Percentiles rank a stretch among this genome's conserved stretches.
phyloP scores from a whole-genome alignment of 371 early-diverging fungal species.

The Circinella minor region DNA sequence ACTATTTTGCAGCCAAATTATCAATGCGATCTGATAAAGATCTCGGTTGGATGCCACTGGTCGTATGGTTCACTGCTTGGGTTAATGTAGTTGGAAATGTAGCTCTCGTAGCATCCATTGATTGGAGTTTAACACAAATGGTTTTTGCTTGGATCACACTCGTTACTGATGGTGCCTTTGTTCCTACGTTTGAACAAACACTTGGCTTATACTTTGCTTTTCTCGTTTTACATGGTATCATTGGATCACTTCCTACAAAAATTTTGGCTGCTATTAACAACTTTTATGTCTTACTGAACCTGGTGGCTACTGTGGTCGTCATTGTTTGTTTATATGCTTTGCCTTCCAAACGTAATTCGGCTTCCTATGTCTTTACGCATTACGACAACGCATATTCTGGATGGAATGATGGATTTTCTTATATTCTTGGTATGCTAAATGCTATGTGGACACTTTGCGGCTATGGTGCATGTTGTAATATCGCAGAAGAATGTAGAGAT shows the following conservation, averaged over 20 bases:
- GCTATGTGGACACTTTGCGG: constrained; percentile 45
- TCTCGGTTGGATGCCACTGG: constrained; percentile 13
- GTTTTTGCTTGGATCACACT: constrained; percentile 16
- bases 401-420: constrained; percentile 18
- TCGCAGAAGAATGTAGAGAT: constrained; percentile 65
- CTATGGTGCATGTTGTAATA: constrained; percentile 66
- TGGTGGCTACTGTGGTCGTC: constrained; percentile 18
- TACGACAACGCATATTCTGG: constrained; percentile 18
- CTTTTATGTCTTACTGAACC: constrained; percentile 18
- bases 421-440: constrained; percentile 21
- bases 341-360: constrained; percentile 16
- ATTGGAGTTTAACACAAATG: constrained; percentile 17
- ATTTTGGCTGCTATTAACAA: constrained; percentile 18
- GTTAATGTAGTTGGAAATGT: constrained; percentile 22
- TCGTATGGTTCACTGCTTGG: constrained; percentile 23
- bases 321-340: constrained; percentile 19
- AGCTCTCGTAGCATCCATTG: constrained; percentile 24
- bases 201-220: constrained; percentile 13
- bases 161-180: constrained; percentile 18
- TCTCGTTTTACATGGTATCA: constrained; percentile 19
- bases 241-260: constrained; percentile 17
- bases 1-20: constrained; percentile 18
- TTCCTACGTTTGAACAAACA: constrained; percentile 16
- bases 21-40: constrained; percentile 10
- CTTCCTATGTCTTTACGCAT: constrained; percentile 18